Evolutionary conservation across 2,329 filamentous ascomycete genomes (phyloP).

Genomic region (Colletotrichum cordylinicola): DNA sequence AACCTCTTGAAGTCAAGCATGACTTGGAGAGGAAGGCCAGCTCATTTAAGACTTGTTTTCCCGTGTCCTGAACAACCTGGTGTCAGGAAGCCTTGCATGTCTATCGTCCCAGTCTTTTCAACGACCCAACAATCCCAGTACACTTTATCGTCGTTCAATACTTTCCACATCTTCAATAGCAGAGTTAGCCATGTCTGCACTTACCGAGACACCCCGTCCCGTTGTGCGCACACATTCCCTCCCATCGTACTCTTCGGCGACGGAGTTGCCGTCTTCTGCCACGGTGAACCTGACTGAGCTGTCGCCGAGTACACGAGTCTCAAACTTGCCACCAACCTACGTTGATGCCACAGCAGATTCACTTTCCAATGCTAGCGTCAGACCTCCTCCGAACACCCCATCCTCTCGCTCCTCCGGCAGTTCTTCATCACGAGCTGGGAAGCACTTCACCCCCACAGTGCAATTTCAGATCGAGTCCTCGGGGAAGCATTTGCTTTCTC

Average conservation of each 20-base stretch:
- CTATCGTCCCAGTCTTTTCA: no score
- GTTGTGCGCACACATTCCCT: not conserved
- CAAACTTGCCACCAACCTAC: conserved; percentile 31
- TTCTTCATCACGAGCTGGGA: not conserved
- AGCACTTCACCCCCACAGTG: conserved; percentile 46
- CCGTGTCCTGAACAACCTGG: not conserved
- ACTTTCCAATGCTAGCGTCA: not conserved
- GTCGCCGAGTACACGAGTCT: not conserved
- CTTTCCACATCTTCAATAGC: not conserved
- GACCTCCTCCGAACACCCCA: not conserved
- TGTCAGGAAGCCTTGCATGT: not conserved
- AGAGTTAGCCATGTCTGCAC: not conserved
- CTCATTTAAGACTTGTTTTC: not conserved
- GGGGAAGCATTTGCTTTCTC: conserved; percentile 48
- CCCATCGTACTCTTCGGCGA: not conserved
- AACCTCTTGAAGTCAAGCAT: not conserved
- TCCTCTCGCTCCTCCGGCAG: not conserved
- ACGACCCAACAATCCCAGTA: not conserved
- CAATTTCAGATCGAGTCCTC: conserved; percentile 54
- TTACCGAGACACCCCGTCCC: not conserved
- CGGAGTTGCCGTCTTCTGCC: not conserved
- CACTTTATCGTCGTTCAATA: not conserved
- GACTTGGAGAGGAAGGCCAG: not conserved
- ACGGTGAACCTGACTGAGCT: not conserved
- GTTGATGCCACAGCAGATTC: conserved; percentile 27